Percentiles rank a stretch among this genome's conserved stretches.
These are phyloP conservation scores for Clavispora asparagi DNA, from an alignment of 805 yeast species.

Conservation along the genomic window DNA sequence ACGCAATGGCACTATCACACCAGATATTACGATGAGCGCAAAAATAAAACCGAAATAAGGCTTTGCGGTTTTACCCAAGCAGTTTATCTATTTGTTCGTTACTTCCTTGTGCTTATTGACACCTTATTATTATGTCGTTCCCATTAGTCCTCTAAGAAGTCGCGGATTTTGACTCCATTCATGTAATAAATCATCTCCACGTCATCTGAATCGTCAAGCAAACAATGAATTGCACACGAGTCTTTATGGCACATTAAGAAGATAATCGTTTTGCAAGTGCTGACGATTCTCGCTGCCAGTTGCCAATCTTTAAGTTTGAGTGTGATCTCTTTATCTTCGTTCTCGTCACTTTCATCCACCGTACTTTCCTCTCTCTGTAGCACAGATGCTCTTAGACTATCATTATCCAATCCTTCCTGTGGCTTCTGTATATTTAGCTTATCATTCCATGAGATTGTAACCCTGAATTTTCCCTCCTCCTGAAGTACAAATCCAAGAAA, in stretches of 20 bases:
- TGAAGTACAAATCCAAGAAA: conserved; percentile 46
- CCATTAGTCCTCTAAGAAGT: neutral
- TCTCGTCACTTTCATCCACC: conserved; percentile 11
- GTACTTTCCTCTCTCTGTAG: conserved; percentile 5
- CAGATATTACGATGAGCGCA: neutral
- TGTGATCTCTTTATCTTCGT: conserved; percentile 40
- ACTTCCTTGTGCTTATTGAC: neutral
- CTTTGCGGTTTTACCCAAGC: no score
- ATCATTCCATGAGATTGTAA: conserved; percentile 58
- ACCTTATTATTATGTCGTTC: neutral
- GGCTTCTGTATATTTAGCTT: conserved; percentile 41
- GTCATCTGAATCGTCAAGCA: conserved; percentile 57
- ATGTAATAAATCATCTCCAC: conserved; percentile 65
- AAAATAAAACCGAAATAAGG: no score
- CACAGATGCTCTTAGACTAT: conserved; percentile 17
- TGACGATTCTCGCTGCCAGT: conserved; percentile 55
- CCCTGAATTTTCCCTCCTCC: conserved; percentile 49
- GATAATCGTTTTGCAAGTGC: conserved; percentile 55
- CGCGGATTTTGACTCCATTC: conserved; percentile 20
- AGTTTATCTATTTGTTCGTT: no score
- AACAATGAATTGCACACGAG: conserved; percentile 62
- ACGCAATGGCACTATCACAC: neutral
- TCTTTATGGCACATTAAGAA: conserved; percentile 53
- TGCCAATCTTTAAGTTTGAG: conserved; percentile 65
- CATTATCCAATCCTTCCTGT: conserved; percentile 15